Evolutionary conservation across 345 rosid species (phyloP), one percentile per base, ranked within the genome.

Genomic region (Moricandia arvensis): DNA sequence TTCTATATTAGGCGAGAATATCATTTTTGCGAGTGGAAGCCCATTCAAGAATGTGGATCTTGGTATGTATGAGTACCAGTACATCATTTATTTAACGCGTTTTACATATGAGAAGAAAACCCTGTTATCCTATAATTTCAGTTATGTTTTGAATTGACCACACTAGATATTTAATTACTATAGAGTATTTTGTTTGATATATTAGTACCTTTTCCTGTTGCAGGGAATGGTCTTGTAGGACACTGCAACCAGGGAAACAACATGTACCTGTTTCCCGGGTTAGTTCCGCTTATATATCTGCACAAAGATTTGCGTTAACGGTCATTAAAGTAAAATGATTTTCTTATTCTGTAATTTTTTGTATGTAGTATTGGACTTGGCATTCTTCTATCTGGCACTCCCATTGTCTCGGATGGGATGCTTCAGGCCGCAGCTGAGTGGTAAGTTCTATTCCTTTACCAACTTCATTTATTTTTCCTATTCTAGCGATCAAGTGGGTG

Each of bases 361-460:
- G 63, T 53, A 21, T 89, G 81, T 87, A 93, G 97, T 47, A 85
- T 93, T 77, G 98, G 98, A 65, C 97, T 93, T 51, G 98, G 98
- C 29, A 90, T 93, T 84, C 97, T 93, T 65, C 89, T 93, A 63
- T 90, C 97, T 38, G 97, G 98, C 63, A 85, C 97, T n/a, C 86
- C 93, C 79, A 86, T 88, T n/a, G 68, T 93, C 58, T 87, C 97
- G 34, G 95, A 90, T 67, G 96, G 98, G 78, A 93, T 93, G 98
- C 93, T 93, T 76, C 98, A 91, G 84, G 98, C 96, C 31, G 98
- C 98, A 75, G 89, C 96, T 7, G 97, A 91, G 81, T 88, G 97
- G 98, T 93, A 85, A 55, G 59, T 26, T 67, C 62, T 69, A 21
- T 21, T 68, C 73, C 13, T 57, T 60, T 13, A 59, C 26, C 41